Conservation (phyloP, 495 filamentous ascomycete species). For the Letharia columbiana region DNA sequence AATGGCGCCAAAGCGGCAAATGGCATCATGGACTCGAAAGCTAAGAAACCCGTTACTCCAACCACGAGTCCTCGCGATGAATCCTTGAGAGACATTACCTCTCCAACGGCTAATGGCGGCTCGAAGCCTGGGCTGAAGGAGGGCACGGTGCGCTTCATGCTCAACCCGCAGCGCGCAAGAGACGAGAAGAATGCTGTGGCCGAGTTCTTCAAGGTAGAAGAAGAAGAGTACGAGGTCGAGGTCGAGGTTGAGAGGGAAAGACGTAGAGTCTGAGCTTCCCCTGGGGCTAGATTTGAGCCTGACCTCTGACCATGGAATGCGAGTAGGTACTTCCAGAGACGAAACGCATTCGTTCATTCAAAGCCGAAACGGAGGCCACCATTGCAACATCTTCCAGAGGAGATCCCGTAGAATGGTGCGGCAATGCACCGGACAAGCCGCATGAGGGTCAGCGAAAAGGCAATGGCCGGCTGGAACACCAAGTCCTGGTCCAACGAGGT, state of each 20-base stretch:
- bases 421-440: not conserved
- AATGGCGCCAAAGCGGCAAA: conserved; percentile 26
- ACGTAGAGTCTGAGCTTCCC: conserved; percentile 13
- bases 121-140: conserved; percentile 51
- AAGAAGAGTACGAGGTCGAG: conserved; percentile 68
- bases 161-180: conserved; percentile 68
- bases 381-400: not conserved
- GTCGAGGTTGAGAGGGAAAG: conserved; percentile 40
- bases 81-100: conserved; percentile 26
- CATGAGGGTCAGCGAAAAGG: not conserved
- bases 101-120: conserved; percentile 33
- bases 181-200: conserved; percentile 60
- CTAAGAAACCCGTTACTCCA: conserved; percentile 15
- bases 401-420: not conserved
- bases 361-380: not conserved
- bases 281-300: not conserved
- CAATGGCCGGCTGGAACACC: not conserved
- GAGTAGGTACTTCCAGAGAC: conserved; percentile 3
- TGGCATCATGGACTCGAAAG: conserved; percentile 6
- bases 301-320: conserved; percentile 1
- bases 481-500: not conserved
- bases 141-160: conserved; percentile 82
- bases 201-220: conserved; percentile 62
- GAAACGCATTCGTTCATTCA: not conserved
- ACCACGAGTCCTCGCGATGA: conserved; percentile 22